Conservation (phyloP, 2,329 filamentous ascomycete genomes). For the Samsoniella hepiali region DNA sequence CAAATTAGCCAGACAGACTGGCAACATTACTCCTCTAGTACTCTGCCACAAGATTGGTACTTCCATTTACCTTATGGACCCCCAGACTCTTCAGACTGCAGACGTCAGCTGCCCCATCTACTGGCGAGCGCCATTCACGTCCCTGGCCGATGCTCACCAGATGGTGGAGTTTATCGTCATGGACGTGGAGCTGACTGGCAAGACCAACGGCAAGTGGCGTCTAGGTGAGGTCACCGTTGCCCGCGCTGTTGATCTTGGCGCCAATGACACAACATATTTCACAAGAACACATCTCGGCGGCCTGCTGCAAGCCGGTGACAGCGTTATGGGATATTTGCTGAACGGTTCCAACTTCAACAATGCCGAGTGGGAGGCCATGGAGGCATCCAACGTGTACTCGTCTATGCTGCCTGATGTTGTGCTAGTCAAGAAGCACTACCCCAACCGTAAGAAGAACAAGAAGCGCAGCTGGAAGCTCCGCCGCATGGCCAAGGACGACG, state of each 20-base stretch:
- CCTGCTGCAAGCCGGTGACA: constrained; percentile 83
- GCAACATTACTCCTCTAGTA: constrained; percentile 83
- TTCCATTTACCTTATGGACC: constrained; percentile 83
- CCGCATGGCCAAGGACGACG: constrained; percentile 87
- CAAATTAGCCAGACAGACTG: constrained; percentile 78
- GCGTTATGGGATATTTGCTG: constrained; percentile 90
- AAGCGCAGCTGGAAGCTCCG: constrained; percentile 89
- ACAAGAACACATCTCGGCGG: constrained; percentile 85
- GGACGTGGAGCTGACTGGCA: constrained; percentile 80
- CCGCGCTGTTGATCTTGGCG: constrained; percentile 78
- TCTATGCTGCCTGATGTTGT: constrained; percentile 86
- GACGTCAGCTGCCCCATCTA: constrained; percentile 81
- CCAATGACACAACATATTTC: constrained; percentile 85
- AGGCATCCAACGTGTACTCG: constrained; percentile 71
- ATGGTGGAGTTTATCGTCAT: constrained; percentile 91
- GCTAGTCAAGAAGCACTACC: constrained; percentile 95
- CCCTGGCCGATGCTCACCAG: constrained; percentile 78
- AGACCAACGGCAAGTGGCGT: constrained; percentile 74
- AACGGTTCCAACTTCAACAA: constrained; percentile 93
- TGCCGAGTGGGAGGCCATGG: constrained; percentile 75
- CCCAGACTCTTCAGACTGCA: constrained; percentile 83
- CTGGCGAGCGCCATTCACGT: constrained; percentile 84
- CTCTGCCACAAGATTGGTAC: constrained; percentile 89
- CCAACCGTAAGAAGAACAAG: constrained; percentile 75
- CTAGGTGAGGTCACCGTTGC: constrained; percentile 87